A percentile compares a stretch with the other conserved stretches of the same genome.
These are phyloP conservation scores for Gamarada debralockiae DNA, from an alignment of 495 filamentous ascomycete genomes.

Conservation along the genomic window DNA sequence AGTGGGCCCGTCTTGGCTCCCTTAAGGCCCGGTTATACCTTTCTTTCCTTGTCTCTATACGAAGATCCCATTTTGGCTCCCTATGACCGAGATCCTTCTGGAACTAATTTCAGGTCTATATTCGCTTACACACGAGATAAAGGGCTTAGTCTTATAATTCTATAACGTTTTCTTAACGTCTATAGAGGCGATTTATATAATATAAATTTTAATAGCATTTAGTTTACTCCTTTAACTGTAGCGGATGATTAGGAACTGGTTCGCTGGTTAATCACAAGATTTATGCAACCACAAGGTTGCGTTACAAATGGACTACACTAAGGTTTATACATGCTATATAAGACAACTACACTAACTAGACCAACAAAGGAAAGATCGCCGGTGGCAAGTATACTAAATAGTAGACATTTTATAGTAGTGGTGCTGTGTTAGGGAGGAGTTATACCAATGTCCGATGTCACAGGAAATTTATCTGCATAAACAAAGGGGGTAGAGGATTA, in stretches of 20 bases:
- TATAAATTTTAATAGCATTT: slow-evolving; percentile 16
- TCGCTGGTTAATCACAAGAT: background rate
- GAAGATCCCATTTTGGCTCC: background rate
- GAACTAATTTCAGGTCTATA: slow-evolving; percentile 8
- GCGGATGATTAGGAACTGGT: background rate
- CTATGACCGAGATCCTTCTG: slow-evolving; percentile 5
- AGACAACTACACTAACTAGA: slow-evolving; percentile 13
- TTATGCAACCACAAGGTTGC: background rate
- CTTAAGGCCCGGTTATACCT: background rate
- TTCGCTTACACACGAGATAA: slow-evolving; percentile 13
- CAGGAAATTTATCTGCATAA: slow-evolving; percentile 6
- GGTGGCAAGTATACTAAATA: slow-evolving; percentile 13
- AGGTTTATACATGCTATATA: slow-evolving; percentile 10
- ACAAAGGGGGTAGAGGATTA: background rate
- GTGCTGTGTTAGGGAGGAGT: slow-evolving; percentile 9
- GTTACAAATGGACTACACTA: background rate
- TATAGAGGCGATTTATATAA: slow-evolving; percentile 14
- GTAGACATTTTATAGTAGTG: slow-evolving; percentile 6
- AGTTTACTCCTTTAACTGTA: slow-evolving; percentile 17
- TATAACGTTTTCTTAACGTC: slow-evolving; percentile 20
- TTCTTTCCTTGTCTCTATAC: background rate
- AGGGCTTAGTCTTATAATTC: slow-evolving; percentile 14
- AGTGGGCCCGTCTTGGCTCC: background rate
- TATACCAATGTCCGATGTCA: slow-evolving; percentile 5
- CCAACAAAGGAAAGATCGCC: slow-evolving; percentile 15